Evolutionary conservation across 2,329 filamentous ascomycete genomes (phyloP).

Genomic region (Alternaria gansuensis): DNA sequence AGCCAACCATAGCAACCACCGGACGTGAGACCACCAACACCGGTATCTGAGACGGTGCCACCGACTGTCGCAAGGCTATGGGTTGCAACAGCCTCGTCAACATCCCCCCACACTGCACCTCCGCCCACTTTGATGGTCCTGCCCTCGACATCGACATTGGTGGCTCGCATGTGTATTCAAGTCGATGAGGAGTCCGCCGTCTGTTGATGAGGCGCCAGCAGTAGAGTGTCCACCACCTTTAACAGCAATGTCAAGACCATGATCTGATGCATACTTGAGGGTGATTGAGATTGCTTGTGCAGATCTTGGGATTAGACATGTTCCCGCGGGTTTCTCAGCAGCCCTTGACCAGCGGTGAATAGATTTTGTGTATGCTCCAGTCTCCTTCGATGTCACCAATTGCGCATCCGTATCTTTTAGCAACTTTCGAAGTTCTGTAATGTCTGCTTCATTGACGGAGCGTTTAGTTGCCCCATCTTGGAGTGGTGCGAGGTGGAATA

Average conservation of each 20-base stretch:
- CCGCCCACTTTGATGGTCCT: conserved; percentile 18
- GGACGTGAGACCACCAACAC: conserved; percentile 59
- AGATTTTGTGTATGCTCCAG: conserved; percentile 12
- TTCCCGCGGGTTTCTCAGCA: conserved; percentile 16
- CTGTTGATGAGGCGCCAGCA: conserved; percentile 20
- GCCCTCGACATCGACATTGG: conserved; percentile 9
- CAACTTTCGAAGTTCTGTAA: conserved; percentile 9
- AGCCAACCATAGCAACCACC: conserved; percentile 66
- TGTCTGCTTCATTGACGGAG: conserved; percentile 5
- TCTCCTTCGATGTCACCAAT: conserved; percentile 14
- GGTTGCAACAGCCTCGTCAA: conserved; percentile 16
- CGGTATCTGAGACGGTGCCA: conserved; percentile 33
- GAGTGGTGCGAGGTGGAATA: background rate
- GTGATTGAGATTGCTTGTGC: conserved; percentile 16
- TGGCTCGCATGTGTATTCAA: conserved; percentile 20
- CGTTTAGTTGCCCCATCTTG: conserved; percentile 7
- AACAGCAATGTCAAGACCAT: conserved; percentile 19
- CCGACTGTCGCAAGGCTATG: conserved; percentile 20
- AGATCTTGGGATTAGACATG: conserved; percentile 18
- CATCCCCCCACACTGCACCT: conserved; percentile 19
- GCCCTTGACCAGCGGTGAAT: conserved; percentile 21
- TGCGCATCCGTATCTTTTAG: conserved; percentile 13
- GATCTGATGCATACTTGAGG: conserved; percentile 18
- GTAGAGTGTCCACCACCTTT: conserved; percentile 23
- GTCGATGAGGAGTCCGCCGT: conserved; percentile 20